These are phyloP conservation scores for Sicyos baderoa DNA, from an alignment of 306 rosid genomes.

Conservation along the genomic window DNA sequence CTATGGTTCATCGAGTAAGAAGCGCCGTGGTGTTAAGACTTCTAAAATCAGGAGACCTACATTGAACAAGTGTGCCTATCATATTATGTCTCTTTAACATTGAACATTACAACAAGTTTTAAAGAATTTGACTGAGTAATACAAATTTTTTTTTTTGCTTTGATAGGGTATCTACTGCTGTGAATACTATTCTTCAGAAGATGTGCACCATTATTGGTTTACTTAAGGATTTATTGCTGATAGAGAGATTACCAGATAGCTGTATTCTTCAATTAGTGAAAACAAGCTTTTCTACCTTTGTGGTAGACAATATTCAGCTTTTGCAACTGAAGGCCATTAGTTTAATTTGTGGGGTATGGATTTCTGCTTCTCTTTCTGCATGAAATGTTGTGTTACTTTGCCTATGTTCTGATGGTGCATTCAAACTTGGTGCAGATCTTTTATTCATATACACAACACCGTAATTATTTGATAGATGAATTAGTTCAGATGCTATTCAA, in stretches of 20 bases:
- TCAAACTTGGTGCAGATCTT: slow-evolving; percentile 62
- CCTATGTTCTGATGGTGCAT: slow-evolving; percentile 5
- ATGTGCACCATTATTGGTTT: slow-evolving; percentile 86
- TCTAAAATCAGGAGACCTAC: slow-evolving; percentile 56
- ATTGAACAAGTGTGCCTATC: slow-evolving; percentile 53
- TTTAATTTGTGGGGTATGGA: slow-evolving; percentile 74
- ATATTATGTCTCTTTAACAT: slow-evolving; percentile 15
- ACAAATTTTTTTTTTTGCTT: slow-evolving; percentile 15
- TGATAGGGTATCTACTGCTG: slow-evolving; percentile 72
- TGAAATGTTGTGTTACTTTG: background rate
- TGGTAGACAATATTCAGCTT: slow-evolving; percentile 95
- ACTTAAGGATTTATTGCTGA: slow-evolving; percentile 79
- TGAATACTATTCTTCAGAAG: slow-evolving; percentile 83
- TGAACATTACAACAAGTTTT: slow-evolving; percentile 6
- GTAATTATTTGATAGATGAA: slow-evolving; percentile 86
- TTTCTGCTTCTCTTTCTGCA: slow-evolving; percentile 23
- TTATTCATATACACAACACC: slow-evolving; percentile 75
- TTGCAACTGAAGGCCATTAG: slow-evolving; percentile 92
- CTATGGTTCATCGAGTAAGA: slow-evolving; percentile 76
- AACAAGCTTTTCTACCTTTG: slow-evolving; percentile 77
- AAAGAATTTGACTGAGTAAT: background rate
- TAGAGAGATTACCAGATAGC: slow-evolving; percentile 91
- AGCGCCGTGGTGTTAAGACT: slow-evolving; percentile 61
- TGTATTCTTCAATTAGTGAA: slow-evolving; percentile 86
- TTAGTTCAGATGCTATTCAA: slow-evolving; percentile 81